phyloP scores from a whole-genome alignment of 78 protist genomes.

The Cavenderia fasciculata region DNA sequence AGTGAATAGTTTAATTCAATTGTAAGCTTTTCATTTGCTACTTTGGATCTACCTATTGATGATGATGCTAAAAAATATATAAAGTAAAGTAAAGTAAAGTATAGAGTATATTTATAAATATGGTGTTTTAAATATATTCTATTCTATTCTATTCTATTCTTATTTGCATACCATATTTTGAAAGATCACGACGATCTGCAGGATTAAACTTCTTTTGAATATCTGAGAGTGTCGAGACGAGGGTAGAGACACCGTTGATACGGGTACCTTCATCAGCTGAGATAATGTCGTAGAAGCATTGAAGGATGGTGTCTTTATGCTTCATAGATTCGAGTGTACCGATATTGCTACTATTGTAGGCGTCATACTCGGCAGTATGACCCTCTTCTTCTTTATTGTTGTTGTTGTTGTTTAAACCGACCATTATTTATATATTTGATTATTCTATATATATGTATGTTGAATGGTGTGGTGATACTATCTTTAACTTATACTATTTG shows the following conservation, averaged over 20 bases:
- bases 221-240: conserved; percentile 21
- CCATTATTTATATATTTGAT: too few relatives aligned
- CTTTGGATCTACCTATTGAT: not conserved
- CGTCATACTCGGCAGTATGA: too few relatives aligned
- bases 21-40: conserved; percentile 2
- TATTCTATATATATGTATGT: too few relatives aligned
- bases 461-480: too few relatives aligned
- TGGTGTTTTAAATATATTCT: not conserved
- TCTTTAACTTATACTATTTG: too few relatives aligned
- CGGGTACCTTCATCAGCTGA: conserved; percentile 53
- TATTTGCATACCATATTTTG: conserved; percentile 38
- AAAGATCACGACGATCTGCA: conserved; percentile 40
- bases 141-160: not conserved
- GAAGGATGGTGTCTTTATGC: conserved; percentile 27
- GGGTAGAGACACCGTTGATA: conserved; percentile 15
- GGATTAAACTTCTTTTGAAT: conserved; percentile 44
- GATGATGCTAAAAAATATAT: too few relatives aligned
- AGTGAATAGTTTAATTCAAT: conserved; percentile 59
- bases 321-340: too few relatives aligned
- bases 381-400: too few relatives aligned
- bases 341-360: too few relatives aligned
- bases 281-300: conserved; percentile 60
- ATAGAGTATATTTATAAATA: not conserved
- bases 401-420: too few relatives aligned
- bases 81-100: too few relatives aligned